Conservation (phyloP, 2,329 filamentous ascomycete species). For the Sporothrix schenckii region DNA sequence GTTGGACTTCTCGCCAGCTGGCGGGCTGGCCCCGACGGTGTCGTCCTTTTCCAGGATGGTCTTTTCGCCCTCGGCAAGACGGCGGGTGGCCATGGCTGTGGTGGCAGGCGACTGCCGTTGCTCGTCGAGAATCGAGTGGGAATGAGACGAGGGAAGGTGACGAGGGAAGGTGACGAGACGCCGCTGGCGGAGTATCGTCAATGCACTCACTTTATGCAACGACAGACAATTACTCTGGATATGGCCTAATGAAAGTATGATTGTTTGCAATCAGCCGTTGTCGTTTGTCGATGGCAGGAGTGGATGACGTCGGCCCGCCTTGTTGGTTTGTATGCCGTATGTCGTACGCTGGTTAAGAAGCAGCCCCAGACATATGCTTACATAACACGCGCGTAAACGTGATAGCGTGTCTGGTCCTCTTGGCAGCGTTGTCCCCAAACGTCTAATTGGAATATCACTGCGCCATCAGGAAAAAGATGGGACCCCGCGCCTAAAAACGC, state of each 20-base stretch:
- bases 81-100: conserved; percentile 66
- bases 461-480: conserved; percentile 26
- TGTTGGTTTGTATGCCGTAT: not conserved
- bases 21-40: conserved; percentile 45
- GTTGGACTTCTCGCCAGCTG: conserved; percentile 63
- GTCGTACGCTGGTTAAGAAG: not conserved
- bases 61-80: conserved; percentile 68
- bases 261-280: not conserved
- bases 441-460: conserved; percentile 15
- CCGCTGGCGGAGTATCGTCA: not conserved
- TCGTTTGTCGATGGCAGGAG: conserved; percentile 9
- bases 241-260: not conserved
- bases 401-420: conserved; percentile 35
- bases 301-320: conserved; percentile 2
- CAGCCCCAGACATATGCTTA: not conserved
- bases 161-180: not conserved
- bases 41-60: conserved; percentile 65
- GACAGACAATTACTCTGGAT: not conserved
- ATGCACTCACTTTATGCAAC: not conserved
- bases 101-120: not conserved
- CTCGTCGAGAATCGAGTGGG: not conserved
- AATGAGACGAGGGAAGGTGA: not conserved
- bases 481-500: conserved; percentile 32
- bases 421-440: not conserved
- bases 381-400: conserved; percentile 33